Base-by-base conservation (phyloP, 1,284 basidiomycete genomes). In the Pisolithus thermaeus region DNA sequence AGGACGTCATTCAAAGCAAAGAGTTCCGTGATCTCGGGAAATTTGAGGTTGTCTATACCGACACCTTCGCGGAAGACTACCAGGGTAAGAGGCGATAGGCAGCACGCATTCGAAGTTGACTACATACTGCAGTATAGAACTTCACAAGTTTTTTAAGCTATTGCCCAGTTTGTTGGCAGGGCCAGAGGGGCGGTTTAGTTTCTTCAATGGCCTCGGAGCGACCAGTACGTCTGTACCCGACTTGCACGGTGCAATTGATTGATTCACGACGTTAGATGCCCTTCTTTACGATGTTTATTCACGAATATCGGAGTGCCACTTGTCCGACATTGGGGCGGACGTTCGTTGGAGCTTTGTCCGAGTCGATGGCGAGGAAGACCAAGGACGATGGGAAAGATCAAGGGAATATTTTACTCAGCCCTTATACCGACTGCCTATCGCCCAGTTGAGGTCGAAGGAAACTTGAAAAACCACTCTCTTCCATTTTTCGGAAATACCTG, bases 141-240 rank as follows among this genome's bases (percentile, higher is more conserved):
- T 98, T 36, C 83, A 82, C 59, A 70, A 73, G 20, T 97, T 98
- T 72, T 98, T 99, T 67, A 83, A 87, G 53, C 73, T 80, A 47
- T 69, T 97, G 1, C 92, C 92, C 1, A 80, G 90, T 62, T 73
- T 98, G 1, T 74, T 98, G n/a, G 77, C 80, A 23, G 85, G 87
- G 1, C 80, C 86, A 7, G 74, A 84, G 3, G 85, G 90, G 18
- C 74, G 84, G n/a, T 92, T 96, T 67, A 89, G 92, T 52, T 99
- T 98, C 73, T 99, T 98, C 79, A 93, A 99, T 65, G 96, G 96
- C 4, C 78, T 99, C 1, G 97, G 92, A 16, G 96, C 93, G 22
- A 98, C 94, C 8, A 95, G 94, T 92, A 64, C 56, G 73, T 47
- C 46, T 30, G 23, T 39, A 28, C 27, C 35, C 38, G 23, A 57